A percentile compares a stretch with the other conserved stretches of the same genome.
These are phyloP conservation scores for Erythrobasidium hasegawianum DNA, from an alignment of 1,284 basidiomycete genomes.

Conservation along the genomic window DNA sequence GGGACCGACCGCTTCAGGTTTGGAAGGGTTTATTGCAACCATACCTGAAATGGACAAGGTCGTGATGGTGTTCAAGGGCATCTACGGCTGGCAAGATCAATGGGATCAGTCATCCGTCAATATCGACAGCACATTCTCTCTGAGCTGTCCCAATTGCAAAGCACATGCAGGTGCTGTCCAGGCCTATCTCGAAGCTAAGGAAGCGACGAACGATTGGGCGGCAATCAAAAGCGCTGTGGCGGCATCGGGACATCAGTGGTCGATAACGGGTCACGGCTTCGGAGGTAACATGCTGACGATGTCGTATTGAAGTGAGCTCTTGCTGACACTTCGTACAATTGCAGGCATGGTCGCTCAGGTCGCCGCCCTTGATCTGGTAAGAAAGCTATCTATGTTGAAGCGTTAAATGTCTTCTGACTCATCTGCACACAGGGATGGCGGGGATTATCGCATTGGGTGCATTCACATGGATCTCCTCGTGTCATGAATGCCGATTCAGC, in stretches of 20 bases:
- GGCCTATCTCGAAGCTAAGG: slow-evolving; percentile 43
- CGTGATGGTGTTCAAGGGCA: slow-evolving; percentile 36
- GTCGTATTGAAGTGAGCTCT: too few species aligned
- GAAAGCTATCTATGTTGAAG: too few species aligned
- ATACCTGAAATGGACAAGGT: slow-evolving; percentile 45
- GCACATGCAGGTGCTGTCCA: slow-evolving; percentile 41
- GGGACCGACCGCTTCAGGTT: slow-evolving; percentile 40
- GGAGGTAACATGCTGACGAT: too few species aligned
- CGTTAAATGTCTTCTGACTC: too few species aligned
- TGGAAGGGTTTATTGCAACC: slow-evolving; percentile 38
- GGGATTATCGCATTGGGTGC: slow-evolving; percentile 37
- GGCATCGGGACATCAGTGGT: slow-evolving; percentile 42
- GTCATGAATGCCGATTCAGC: slow-evolving; percentile 43
- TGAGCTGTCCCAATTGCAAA: slow-evolving; percentile 39
- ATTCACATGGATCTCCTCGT: slow-evolving; percentile 37
- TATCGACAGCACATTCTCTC: slow-evolving; percentile 35
- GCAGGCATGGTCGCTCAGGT: slow-evolving; percentile 43
- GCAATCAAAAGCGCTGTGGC: slow-evolving; percentile 38
- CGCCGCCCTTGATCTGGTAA: slow-evolving; percentile 35
- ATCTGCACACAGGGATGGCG: slow-evolving; percentile 35
- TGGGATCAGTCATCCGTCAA: slow-evolving; percentile 13
- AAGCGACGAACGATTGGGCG: slow-evolving; percentile 42
- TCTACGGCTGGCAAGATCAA: slow-evolving; percentile 37
- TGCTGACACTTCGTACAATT: slow-evolving; percentile 7
- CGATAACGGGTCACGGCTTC: slow-evolving; percentile 42